A percentile compares a stretch with the other conserved stretches of the same genome.
phyloP scores from a whole-genome alignment of 1,284 basidiomycete genomes.

The Cystobasidium slooffiae region DNA sequence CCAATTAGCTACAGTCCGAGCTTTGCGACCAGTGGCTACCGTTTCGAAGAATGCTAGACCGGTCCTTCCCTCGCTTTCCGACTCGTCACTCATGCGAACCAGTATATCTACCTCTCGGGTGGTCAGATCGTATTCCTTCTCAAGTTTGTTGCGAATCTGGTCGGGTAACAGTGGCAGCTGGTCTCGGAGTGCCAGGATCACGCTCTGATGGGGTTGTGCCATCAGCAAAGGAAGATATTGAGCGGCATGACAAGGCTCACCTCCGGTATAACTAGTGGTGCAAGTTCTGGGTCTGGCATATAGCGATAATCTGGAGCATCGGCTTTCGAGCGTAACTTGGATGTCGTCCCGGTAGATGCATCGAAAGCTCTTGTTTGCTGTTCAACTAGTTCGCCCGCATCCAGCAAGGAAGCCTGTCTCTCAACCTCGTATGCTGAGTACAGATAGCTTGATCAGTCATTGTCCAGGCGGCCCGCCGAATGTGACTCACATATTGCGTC shows the following conservation, averaged over 20 bases:
- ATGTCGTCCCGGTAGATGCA: conserved; percentile 79
- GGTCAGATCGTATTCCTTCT: conserved; percentile 64
- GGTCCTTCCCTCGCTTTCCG: conserved; percentile 65
- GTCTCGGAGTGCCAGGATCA: conserved; percentile 66
- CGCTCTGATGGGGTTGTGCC: background rate
- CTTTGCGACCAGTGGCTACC: conserved; percentile 65
- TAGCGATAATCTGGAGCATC: conserved; percentile 95
- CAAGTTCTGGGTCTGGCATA: conserved; percentile 96
- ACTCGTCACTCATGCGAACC: conserved; percentile 57
- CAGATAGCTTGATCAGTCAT: background rate
- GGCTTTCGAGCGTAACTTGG: conserved; percentile 82
- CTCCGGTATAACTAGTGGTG: conserved; percentile 67
- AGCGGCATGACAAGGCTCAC: conserved; percentile 15
- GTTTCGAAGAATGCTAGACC: conserved; percentile 76
- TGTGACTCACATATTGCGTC: conserved; percentile 74
- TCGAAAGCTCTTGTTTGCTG: conserved; percentile 94
- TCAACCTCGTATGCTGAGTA: conserved; percentile 68
- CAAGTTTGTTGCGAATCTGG: conserved; percentile 67
- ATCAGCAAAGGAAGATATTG: no score
- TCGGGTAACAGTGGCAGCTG: conserved; percentile 78
- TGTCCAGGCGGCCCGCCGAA: background rate
- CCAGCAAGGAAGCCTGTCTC: conserved; percentile 71
- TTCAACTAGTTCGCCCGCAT: conserved; percentile 61
- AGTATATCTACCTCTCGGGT: conserved; percentile 74
- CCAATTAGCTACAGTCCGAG: conserved; percentile 83